Conservation (phyloP, 345 rosid genomes). For the Mangifera indica region DNA sequence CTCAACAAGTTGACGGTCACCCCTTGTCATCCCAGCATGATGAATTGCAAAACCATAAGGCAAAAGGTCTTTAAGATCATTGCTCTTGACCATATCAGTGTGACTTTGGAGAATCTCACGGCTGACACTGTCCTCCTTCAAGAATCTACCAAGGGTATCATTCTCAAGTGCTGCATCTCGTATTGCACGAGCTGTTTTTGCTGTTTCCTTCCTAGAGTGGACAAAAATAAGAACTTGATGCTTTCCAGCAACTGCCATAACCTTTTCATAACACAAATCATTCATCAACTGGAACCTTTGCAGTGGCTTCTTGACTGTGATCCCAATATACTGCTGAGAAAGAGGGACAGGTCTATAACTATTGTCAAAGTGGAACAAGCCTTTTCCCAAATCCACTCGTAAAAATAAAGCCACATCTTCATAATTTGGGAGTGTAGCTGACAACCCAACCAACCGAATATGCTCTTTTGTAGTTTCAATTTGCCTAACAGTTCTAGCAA, state of each 20-base stretch:
- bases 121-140: conserved; percentile 84
- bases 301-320: conserved; percentile 83
- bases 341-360: conserved; percentile 97
- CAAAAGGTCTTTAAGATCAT: conserved; percentile 76
- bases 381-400: conserved; percentile 64
- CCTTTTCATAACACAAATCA: conserved; percentile 90
- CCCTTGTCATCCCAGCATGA: conserved; percentile 93
- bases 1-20: conserved; percentile 85
- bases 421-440: conserved; percentile 92
- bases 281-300: conserved; percentile 98
- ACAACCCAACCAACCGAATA: conserved; percentile 90
- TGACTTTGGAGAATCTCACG: conserved; percentile 78
- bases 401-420: conserved; percentile 93
- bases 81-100: conserved; percentile 61
- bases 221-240: conserved; percentile 97
- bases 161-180: conserved; percentile 84
- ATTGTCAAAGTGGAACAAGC: conserved; percentile 86
- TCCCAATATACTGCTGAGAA: conserved; percentile 87
- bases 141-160: conserved; percentile 75
- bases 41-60: conserved; percentile 95
- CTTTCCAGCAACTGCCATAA: conserved; percentile 84
- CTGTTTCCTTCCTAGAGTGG: conserved; percentile 92
- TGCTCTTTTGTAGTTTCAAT: conserved; percentile 89
- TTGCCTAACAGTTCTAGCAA: conserved; percentile 94
- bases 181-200: conserved; percentile 85